Conservation (phyloP, 1,284 basidiomycete genomes). For the Coniferiporia weirii region DNA sequence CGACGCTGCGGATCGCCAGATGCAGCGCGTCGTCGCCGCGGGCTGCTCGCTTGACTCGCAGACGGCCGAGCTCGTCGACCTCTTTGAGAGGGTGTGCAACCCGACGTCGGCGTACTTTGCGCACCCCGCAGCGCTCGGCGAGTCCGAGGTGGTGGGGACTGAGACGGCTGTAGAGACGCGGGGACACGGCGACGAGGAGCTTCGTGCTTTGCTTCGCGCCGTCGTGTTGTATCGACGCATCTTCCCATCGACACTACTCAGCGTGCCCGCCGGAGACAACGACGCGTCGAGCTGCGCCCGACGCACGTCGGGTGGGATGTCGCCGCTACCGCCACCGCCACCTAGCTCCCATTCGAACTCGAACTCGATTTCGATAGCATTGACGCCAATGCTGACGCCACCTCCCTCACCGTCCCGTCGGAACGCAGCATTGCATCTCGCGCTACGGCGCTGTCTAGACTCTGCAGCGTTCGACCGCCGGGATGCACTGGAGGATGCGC, state of each 20-base stretch:
- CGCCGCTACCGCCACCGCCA: not conserved
- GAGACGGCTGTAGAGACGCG: constrained; percentile 26
- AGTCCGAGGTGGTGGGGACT: not conserved
- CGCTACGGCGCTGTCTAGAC: constrained; percentile 49
- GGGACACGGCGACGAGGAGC: constrained; percentile 27
- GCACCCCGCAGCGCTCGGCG: not conserved
- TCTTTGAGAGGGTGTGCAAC: constrained; percentile 47
- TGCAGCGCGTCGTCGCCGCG: constrained; percentile 46
- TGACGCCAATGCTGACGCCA: constrained; percentile 48
- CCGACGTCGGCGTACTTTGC: constrained; percentile 8
- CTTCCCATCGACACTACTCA: constrained; percentile 41
- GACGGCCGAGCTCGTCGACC: constrained; percentile 46
- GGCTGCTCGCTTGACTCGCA: constrained; percentile 56
- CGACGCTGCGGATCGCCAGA: constrained; percentile 34
- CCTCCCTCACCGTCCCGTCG: constrained; percentile 49
- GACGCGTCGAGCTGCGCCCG: not conserved
- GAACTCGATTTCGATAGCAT: constrained; percentile 27
- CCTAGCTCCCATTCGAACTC: too few relatives aligned
- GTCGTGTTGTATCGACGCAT: constrained; percentile 52
- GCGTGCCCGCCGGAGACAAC: not conserved
- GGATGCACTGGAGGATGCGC: constrained; percentile 52
- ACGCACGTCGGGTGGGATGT: too few relatives aligned
- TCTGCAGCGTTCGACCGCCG: constrained; percentile 51
- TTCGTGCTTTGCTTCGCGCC: constrained; percentile 44
- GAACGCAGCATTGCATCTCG: constrained; percentile 35